Evolutionary conservation across 306 rosid genomes (phyloP), one percentile per base, ranked within the genome.

Genomic region (Neltuma alba): DNA sequence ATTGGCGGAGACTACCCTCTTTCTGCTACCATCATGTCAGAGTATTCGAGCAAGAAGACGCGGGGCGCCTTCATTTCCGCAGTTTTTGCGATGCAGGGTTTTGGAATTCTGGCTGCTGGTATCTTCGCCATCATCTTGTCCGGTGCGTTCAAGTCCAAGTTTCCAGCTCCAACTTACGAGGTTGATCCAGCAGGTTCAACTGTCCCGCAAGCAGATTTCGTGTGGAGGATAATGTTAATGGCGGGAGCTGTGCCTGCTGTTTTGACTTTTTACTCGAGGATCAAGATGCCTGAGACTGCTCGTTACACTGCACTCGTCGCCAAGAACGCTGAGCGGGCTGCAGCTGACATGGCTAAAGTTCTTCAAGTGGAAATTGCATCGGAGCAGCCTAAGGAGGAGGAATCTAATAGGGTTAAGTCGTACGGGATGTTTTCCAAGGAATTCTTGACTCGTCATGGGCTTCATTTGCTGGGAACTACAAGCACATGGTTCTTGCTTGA

Each of bases 1-100:
- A 92, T 92, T 28, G 96, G 93, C 12, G 96, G 97, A 34, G 97
- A 89, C 78, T 90, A 92, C 62, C 97, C 97, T 7, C 96, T 92
- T 73, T 92, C 93, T 0, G 93, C 93, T 6, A 92, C 93, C n/a
- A 90, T 92, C 78, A 89, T 92, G 97, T 92, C 95, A 0, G 97
- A 89, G 73, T 92, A 89, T 66, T 76, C 97, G 3, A 92, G 90
- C 40, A 92, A 92, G 87, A 90, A 89, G 81, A 92, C 93, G 40
- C 90, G 92, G 0, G 97, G 97, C 0, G 92, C 97, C 2, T 91
- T 92, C 81, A 78, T 92, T 34, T 91, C 97, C 55, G 92, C 94
- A 0, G 96, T 92, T 27, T 92, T 92, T 81, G 96, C 97, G 0
- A 92, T 92, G 97, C 92, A 92, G 37, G 97, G 94, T 0, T 92